Base-by-base conservation (phyloP, 1,284 basidiomycete species). In the Ceratobasidium sp. region DNA sequence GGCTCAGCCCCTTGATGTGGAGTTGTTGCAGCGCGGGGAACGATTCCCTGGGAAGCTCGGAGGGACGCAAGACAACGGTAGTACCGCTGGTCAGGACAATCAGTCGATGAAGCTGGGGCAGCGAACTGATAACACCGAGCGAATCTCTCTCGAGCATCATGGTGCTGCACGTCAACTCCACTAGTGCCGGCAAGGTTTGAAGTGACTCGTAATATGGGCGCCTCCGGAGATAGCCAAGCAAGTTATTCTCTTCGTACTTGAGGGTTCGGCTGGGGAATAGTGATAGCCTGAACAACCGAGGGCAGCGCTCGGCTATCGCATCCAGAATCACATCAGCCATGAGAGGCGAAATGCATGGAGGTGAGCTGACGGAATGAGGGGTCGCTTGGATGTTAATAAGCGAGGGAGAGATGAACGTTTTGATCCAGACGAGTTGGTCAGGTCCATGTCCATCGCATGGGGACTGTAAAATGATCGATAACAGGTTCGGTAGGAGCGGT, bases 351-450 rank as follows among this genome's bases (percentile, higher is more conserved):
- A 69, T 39, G 53, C 22, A 53, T 4, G 66, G 66, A 14, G 59
- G 59, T 24, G 59, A 62, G 24, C 22, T 46, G 24, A 27, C 19
- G 8, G 59, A 62, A 46, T n/a, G 16, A 5, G 66, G 66, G 16
- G 54, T 48, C 34, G 41, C 53, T 22, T 69, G 66, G 39, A 69
- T 58, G 24, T 53, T 58, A 19, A 69, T 41, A 4, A 69, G 29
- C 51, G 66, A 69, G 19, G 66, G 53, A 8, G 53, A 56, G n/a
- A 51, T 24, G 29, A 69, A 69, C 1, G 66, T 54, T n/a, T 58
- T 56, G n/a, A 69, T 58, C 66, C 66, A 69, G 22, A 69, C 16
- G 13, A 69, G 16, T 31, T 69, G 66, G 34, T 69, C 66, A 13
- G 66, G 22, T 16, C 66, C 51, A 22, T 56, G 66, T 13, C 8